phyloP scores from a whole-genome alignment of 2,329 filamentous ascomycete species.

The Pestalotiopsis sp. region DNA sequence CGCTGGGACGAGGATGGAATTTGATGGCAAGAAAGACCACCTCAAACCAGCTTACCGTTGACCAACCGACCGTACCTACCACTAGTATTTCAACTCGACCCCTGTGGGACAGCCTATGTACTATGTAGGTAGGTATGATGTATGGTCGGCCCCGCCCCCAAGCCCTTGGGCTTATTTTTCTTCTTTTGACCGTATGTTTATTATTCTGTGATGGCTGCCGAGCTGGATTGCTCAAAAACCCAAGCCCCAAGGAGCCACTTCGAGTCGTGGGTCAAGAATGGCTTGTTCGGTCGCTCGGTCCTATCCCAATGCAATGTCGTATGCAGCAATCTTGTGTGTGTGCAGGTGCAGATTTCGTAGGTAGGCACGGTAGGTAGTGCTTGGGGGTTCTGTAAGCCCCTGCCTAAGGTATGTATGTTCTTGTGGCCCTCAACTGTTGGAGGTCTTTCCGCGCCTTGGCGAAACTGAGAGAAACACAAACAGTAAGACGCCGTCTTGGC shows the following conservation, averaged over 20 bases:
- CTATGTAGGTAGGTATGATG: neutral
- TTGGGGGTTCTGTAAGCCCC: constrained; percentile 1
- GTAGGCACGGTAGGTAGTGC: neutral
- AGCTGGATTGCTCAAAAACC: neutral
- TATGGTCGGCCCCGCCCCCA: neutral
- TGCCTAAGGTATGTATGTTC: neutral
- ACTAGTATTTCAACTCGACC: neutral
- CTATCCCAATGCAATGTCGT: neutral
- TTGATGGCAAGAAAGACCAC: neutral
- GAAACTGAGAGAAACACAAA: constrained; percentile 12
- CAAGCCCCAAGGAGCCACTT: neutral
- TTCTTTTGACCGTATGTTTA: neutral
- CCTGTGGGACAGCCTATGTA: neutral
- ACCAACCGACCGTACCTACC: neutral
- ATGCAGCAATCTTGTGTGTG: neutral
- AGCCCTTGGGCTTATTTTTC: neutral
- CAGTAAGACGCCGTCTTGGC: constrained; percentile 15
- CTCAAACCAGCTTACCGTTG: too few species aligned
- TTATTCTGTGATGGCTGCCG: neutral
- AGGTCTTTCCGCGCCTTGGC: constrained; percentile 3
- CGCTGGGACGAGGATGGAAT: neutral
- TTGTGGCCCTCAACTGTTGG: constrained; percentile 15
- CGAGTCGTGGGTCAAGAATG: constrained; percentile 4
- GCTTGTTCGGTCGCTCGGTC: neutral
- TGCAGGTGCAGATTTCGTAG: neutral